Conservation (phyloP, 495 filamentous ascomycete species). For the Penicillium ochrochloron region DNA sequence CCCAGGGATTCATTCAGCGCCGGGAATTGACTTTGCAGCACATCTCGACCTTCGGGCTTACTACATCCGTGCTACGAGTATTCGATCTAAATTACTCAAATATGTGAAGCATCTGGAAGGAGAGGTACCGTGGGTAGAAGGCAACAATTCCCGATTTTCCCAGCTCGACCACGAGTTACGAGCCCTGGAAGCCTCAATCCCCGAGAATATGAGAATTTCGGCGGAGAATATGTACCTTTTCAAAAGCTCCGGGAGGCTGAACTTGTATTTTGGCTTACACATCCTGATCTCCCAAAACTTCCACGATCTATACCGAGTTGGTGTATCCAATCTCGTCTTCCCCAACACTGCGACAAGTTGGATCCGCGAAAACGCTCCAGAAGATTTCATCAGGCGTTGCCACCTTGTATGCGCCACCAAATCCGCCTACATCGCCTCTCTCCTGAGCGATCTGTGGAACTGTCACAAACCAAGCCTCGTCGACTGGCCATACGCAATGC, state of each 20-base stretch:
- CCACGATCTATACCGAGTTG: slow-evolving; percentile 3
- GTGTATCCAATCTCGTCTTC: slow-evolving; percentile 1
- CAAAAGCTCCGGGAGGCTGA: background rate
- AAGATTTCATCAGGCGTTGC: slow-evolving; percentile 3
- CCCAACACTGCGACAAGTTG: slow-evolving; percentile 6
- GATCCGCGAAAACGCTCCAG: slow-evolving; percentile 1
- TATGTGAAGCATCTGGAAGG: slow-evolving; percentile 5
- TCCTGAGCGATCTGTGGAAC: slow-evolving; percentile 1
- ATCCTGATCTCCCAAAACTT: slow-evolving; percentile 6
- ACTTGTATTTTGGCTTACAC: slow-evolving; percentile 2
- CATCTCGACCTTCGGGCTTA: slow-evolving; percentile 1
- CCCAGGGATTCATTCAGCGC: background rate
- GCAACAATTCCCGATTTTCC: background rate
- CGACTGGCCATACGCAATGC: slow-evolving; percentile 2
- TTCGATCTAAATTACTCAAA: slow-evolving; percentile 3
- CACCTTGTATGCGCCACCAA: slow-evolving; percentile 2
- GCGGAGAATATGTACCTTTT: background rate
- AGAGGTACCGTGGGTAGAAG: slow-evolving; percentile 1
- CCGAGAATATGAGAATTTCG: background rate
- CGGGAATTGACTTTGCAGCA: background rate
- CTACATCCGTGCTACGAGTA: slow-evolving; percentile 2
- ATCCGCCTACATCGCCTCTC: slow-evolving; percentile 4
- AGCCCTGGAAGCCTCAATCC: background rate
- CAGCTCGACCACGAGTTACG: background rate
- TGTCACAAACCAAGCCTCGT: slow-evolving; percentile 1